phyloP scores from a whole-genome alignment of 2,329 filamentous ascomycete species.

The Ilyonectria mors-panacis region DNA sequence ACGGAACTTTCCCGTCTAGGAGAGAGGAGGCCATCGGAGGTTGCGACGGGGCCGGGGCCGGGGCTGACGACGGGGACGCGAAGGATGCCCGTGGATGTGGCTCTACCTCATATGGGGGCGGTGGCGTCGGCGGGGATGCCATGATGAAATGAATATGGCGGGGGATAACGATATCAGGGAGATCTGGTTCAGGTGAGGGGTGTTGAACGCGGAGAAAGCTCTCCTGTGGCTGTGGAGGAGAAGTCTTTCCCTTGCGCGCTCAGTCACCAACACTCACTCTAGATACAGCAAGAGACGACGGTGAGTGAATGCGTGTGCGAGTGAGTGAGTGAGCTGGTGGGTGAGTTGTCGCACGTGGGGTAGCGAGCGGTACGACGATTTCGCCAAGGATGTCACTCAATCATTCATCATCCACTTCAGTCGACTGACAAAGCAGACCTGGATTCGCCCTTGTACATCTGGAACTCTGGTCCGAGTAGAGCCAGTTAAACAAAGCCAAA shows the following conservation, averaged over 20 bases:
- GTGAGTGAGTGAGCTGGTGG: conserved; percentile 4
- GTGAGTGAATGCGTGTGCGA: conserved; percentile 2
- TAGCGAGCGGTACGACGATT: conserved; percentile 9
- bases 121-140: conserved; percentile 25
- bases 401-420: conserved; percentile 2
- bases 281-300: not conserved
- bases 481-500: not conserved
- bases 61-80: conserved; percentile 1
- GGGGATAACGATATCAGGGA: not conserved
- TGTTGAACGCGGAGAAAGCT: not conserved
- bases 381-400: conserved; percentile 5
- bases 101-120: conserved; percentile 26
- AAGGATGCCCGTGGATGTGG: conserved; percentile 10
- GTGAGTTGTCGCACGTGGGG: conserved; percentile 19
- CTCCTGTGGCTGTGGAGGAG: not conserved
- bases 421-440: conserved; percentile 5
- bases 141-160: conserved; percentile 10
- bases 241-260: too few species aligned
- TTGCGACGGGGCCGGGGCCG: conserved; percentile 18
- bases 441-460: not conserved
- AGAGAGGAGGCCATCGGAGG: conserved; percentile 16
- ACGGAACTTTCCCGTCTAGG: conserved; percentile 1
- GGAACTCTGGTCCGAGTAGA: not conserved
- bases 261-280: not conserved
- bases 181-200: not conserved